These are phyloP conservation scores for Colletotrichum paranaense DNA, from an alignment of 2,329 filamentous ascomycete genomes.

Conservation along the genomic window DNA sequence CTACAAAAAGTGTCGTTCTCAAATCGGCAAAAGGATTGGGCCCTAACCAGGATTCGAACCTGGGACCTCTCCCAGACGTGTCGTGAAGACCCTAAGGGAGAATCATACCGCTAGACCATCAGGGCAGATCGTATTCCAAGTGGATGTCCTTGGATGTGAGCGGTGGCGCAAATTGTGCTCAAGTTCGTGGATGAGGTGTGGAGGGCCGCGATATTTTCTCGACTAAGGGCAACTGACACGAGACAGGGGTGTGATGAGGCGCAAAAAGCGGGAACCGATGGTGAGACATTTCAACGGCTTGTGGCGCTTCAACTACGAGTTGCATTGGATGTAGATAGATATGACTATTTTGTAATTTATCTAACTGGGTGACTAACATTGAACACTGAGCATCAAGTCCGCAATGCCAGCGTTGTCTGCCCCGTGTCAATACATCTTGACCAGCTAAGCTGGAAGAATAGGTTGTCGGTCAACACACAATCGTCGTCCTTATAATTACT, in stretches of 20 bases:
- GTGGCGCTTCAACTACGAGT: not conserved
- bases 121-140: not conserved
- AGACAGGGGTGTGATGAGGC: constrained; percentile 7
- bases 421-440: too few relatives aligned
- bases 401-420: too few relatives aligned
- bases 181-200: not conserved
- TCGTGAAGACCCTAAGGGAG: constrained; percentile 27
- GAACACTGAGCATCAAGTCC: too few relatives aligned
- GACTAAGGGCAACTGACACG: not conserved
- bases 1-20: accelerated
- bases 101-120: constrained; percentile 36
- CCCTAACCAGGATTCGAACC: constrained; percentile 34
- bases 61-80: constrained; percentile 27
- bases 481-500: too few relatives aligned
- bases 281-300: not conserved
- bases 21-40: not conserved
- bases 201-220: not conserved
- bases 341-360: too few relatives aligned
- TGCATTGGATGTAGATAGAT: not conserved
- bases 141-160: accelerated
- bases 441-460: too few relatives aligned
- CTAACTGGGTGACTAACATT: too few relatives aligned
- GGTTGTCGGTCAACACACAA: too few relatives aligned
- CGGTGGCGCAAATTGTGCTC: accelerated
- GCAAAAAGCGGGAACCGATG: not conserved